phyloP scores from a whole-genome alignment of 805 yeast species.

The Grigorovia jiainica region DNA sequence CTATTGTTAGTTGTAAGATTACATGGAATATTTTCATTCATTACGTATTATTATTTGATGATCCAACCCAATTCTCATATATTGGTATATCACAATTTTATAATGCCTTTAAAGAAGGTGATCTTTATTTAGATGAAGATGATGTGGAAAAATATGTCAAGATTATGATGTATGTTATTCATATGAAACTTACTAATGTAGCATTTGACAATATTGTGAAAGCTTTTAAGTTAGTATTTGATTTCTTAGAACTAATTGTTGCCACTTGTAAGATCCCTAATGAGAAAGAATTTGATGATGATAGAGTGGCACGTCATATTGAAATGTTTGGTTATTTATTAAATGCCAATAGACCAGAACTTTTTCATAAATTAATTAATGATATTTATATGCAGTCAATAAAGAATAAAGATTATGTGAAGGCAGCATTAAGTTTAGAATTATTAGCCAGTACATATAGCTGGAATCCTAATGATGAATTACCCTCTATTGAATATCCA shows the following conservation, averaged over 20 bases:
- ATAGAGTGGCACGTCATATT: slow-evolving; percentile 69
- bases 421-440: slow-evolving; percentile 76
- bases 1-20: slow-evolving; percentile 51
- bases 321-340: slow-evolving; percentile 67
- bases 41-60: slow-evolving; percentile 11
- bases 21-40: slow-evolving; percentile 52
- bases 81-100: slow-evolving; percentile 20
- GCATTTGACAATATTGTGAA: slow-evolving; percentile 42
- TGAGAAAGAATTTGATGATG: slow-evolving; percentile 80
- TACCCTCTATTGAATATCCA: slow-evolving; percentile 55
- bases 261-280: slow-evolving; percentile 67
- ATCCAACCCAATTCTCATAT: slow-evolving; percentile 13
- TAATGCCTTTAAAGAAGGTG: slow-evolving; percentile 19
- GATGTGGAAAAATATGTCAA: slow-evolving; percentile 16
- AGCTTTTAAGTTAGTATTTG: slow-evolving; percentile 46
- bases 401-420: slow-evolving; percentile 53
- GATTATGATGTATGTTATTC: slow-evolving; percentile 13
- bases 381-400: slow-evolving; percentile 61
- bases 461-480: slow-evolving; percentile 54
- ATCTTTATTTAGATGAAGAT: slow-evolving; percentile 16
- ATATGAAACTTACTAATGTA: slow-evolving; percentile 46
- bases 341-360: slow-evolving; percentile 70
- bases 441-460: slow-evolving; percentile 64
- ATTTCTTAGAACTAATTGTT: slow-evolving; percentile 53
- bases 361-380: slow-evolving; percentile 69